Evolutionary conservation across 2,329 filamentous ascomycete species (phyloP), one percentile per base, ranked within the genome.

Genomic region (Fusarium sp.): DNA sequence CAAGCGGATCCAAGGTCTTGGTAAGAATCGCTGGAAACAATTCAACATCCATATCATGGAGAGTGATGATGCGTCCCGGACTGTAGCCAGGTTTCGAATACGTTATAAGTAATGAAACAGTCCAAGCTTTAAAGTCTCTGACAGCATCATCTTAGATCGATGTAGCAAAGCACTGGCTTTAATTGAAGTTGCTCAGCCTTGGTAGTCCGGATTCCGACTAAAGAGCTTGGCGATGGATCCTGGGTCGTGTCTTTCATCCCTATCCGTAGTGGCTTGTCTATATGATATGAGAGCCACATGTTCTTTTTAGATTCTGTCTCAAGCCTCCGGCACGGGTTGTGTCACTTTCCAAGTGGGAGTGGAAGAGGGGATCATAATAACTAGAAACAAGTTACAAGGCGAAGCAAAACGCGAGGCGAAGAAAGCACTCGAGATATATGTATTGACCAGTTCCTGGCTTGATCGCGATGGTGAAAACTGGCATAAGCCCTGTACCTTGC

Each of bases 271-370:
- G 61, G 62, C 62, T 65, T 54, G 25, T 48, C 9, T 21, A 31
- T 23, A 11, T 18, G 26, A 23, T 26, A 8, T 23, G 11, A 19
- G 56, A 56, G 58, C 58, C 43, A 65, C 30, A 37, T n/a, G 42
- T 65, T 65, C 53, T 49, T 53, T 61, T 37, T 42, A 34, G 21
- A 41, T 61, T 61, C 30, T 66, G 62, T 65, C 48, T 65, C 42
- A 60, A 65, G 54, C 31, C 45, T 50, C 26, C 14, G 26, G 45
- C 62, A 31, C 26, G 21, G 26, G n/a, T 21, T 54, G 62, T 65
- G 19, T 65, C 48, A 55, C 16, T 60, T 19, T 34, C n/a, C 21
- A 37, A n/a, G 41, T 19, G 44, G 13, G 28, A 13, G 21, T 42
- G 31, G 16, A 18, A 19, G 19, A 30, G 23, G 25, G 9, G 11